A percentile compares a stretch with the other conserved stretches of the same genome.
phyloP scores from a whole-genome alignment of 2,329 filamentous ascomycete genomes.

The Sporothrix pallida region DNA sequence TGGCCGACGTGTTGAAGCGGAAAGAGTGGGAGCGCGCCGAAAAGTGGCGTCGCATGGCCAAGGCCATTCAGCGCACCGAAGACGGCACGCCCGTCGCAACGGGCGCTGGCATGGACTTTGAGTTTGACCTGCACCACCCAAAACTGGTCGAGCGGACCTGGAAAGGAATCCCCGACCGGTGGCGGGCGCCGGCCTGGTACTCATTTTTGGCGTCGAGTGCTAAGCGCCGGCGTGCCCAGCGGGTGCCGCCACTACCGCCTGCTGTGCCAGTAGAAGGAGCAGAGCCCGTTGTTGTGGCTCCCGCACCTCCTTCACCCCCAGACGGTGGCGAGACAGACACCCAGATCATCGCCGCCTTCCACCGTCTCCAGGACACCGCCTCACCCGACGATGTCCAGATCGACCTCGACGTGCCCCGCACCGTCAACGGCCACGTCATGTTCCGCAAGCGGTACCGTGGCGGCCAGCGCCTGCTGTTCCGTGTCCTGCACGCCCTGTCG shows the following conservation, averaged over 20 bases:
- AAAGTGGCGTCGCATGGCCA: constrained; percentile 72
- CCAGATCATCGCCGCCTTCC: constrained; percentile 72
- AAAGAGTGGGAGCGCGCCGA: constrained; percentile 68
- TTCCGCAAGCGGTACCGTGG: constrained; percentile 90
- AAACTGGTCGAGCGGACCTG: constrained; percentile 90
- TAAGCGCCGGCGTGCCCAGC: constrained; percentile 45
- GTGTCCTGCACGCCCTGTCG: constrained; percentile 88
- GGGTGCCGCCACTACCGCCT: constrained; percentile 11
- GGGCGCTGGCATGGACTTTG: constrained; percentile 62
- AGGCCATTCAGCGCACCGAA: constrained; percentile 54
- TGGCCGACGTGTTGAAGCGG: constrained; percentile 62
- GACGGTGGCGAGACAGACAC: constrained; percentile 69
- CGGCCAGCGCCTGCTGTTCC: constrained; percentile 88
- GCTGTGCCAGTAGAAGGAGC: background rate
- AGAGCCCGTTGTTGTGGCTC: background rate
- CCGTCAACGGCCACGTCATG: constrained; percentile 96
- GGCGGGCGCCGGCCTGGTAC: constrained; percentile 93
- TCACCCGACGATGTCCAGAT: constrained; percentile 96
- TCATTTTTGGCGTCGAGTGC: constrained; percentile 85
- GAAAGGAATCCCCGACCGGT: constrained; percentile 97
- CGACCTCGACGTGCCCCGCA: constrained; percentile 93
- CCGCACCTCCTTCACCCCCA: background rate
- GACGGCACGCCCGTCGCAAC: constrained; percentile 42
- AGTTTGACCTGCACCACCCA: constrained; percentile 82
- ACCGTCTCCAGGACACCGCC: constrained; percentile 71